Percentiles rank a stretch among this genome's conserved stretches.
Conservation (phyloP, 768 basidiomycete species). For the Hygrophorus pudorinus region DNA sequence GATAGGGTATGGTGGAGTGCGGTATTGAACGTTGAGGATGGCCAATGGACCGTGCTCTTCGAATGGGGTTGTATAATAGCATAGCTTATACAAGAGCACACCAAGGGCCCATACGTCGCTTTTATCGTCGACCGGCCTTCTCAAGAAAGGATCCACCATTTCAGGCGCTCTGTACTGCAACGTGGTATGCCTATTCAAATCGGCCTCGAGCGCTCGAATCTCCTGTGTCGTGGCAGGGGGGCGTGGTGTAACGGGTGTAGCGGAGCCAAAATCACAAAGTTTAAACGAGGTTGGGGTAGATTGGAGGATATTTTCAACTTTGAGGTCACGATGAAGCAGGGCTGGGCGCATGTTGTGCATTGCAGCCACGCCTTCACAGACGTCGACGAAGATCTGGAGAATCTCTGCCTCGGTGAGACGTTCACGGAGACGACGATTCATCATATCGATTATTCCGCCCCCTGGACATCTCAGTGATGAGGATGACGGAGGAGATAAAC, state of each 20-base stretch:
- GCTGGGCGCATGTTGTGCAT: constrained; percentile 94
- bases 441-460: constrained; percentile 99
- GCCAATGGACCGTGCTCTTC: constrained; percentile 96
- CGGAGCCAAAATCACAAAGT: constrained; percentile 96
- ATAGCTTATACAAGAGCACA: constrained; percentile 93
- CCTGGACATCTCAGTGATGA: constrained; percentile 34
- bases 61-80: constrained; percentile 99
- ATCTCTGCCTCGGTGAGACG: constrained; percentile 94
- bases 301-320: constrained; percentile 97
- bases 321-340: constrained; percentile 92
- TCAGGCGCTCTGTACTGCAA: constrained; percentile 98
- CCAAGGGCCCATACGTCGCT: constrained; percentile 98
- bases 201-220: constrained; percentile 78
- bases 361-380: constrained; percentile 91
- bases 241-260: constrained; percentile 58
- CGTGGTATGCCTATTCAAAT: constrained; percentile 91
- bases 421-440: constrained; percentile 93
- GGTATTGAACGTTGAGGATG: constrained; percentile 94
- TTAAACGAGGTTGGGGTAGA: constrained; percentile 80
- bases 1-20: constrained; percentile 78
- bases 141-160: constrained; percentile 87
- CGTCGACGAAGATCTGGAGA: constrained; percentile 94
- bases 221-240: constrained; percentile 76
- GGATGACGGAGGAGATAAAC: constrained; percentile 1
- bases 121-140: constrained; percentile 84